A percentile compares a stretch with the other conserved stretches of the same genome.
Evolutionary conservation across 192 early-diverging fungal species (phyloP).

Genomic region (Gamsiella multidivaricata): DNA sequence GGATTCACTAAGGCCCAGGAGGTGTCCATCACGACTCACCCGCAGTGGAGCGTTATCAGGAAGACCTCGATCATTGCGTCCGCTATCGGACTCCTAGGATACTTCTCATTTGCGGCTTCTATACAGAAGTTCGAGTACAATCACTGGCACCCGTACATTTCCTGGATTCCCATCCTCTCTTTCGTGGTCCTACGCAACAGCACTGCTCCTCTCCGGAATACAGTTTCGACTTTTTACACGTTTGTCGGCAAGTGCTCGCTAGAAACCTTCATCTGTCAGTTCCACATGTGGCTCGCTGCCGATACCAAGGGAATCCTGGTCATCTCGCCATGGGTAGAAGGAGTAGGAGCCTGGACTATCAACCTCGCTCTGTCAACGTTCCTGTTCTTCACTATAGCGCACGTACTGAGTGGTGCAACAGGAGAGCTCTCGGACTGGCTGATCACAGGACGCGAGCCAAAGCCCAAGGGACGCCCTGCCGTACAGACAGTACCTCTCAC

Average conservation of each 20-base stretch:
- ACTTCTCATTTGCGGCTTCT: constrained; percentile 64
- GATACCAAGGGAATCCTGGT: constrained; percentile 82
- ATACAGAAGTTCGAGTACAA: constrained; percentile 73
- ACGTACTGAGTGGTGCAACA: constrained; percentile 60
- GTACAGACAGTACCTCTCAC: neutral
- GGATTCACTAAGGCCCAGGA: constrained; percentile 57
- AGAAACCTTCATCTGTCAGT: constrained; percentile 84
- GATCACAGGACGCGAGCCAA: constrained; percentile 35
- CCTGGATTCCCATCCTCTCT: constrained; percentile 66
- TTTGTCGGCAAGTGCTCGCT: constrained; percentile 73
- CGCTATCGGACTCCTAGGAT: constrained; percentile 58
- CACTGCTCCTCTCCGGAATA: constrained; percentile 62
- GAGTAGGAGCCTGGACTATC: constrained; percentile 57
- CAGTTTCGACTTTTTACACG: constrained; percentile 63
- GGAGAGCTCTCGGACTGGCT: constrained; percentile 50
- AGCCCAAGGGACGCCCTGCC: neutral
- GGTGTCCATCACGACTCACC: constrained; percentile 41
- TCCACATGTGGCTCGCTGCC: constrained; percentile 80
- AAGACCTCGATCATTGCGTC: constrained; percentile 50
- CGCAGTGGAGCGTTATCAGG: constrained; percentile 55
- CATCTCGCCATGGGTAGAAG: constrained; percentile 56
- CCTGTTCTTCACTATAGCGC: constrained; percentile 63
- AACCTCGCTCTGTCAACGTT: constrained; percentile 59
- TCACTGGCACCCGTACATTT: constrained; percentile 72
- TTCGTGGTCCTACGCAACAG: constrained; percentile 78